A percentile compares a stretch with the other conserved stretches of the same genome.
phyloP scores from a whole-genome alignment of 192 early-diverging fungal species.

The Dissophora globulifera region DNA sequence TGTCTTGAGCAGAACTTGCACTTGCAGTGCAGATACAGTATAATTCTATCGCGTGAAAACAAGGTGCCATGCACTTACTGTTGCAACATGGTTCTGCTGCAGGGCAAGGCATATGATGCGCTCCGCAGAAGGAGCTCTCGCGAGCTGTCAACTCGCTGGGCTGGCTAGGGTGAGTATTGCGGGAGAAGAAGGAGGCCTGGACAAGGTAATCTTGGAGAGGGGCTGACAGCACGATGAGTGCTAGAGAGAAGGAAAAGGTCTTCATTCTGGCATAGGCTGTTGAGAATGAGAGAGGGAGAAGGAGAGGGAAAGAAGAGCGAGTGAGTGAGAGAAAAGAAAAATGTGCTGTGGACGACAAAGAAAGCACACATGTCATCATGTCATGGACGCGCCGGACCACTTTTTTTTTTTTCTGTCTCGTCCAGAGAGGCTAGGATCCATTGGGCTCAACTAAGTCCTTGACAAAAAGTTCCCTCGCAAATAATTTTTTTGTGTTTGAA shows the following conservation, averaged over 20 bases:
- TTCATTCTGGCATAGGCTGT: conserved; percentile 5
- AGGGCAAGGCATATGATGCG: conserved; percentile 40
- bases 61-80: conserved; percentile 14
- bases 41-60: not conserved
- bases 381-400: too few species aligned
- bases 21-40: not conserved
- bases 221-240: conserved; percentile 3
- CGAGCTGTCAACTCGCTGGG: conserved; percentile 21
- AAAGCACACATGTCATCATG: too few species aligned
- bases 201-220: not conserved
- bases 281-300: not conserved
- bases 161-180: not conserved
- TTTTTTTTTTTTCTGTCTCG: too few species aligned
- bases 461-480: too few species aligned
- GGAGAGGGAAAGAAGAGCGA: not conserved
- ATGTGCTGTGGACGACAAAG: too few species aligned
- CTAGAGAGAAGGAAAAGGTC: conserved; percentile 7
- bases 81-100: conserved; percentile 43
- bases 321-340: too few species aligned
- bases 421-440: too few species aligned
- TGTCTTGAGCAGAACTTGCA: not conserved
- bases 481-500: too few species aligned
- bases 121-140: conserved; percentile 32
- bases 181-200: conserved; percentile 29
- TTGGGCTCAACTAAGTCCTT: too few species aligned